phyloP scores from a whole-genome alignment of 768 basidiomycete species.

The Leccinum olivaceopallidum region DNA sequence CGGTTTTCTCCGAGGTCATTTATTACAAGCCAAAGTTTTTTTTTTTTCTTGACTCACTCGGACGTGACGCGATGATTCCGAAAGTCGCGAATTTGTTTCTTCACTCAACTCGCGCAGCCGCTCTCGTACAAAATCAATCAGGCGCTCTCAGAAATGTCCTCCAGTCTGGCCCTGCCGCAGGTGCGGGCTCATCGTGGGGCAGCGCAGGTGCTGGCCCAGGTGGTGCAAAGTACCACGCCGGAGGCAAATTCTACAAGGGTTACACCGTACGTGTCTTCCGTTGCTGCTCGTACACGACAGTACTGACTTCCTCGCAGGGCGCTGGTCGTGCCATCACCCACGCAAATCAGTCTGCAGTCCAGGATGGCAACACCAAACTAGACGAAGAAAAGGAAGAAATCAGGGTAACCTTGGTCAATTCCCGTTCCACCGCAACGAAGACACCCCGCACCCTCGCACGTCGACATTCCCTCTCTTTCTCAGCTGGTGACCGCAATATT shows the following conservation, averaged over 20 bases:
- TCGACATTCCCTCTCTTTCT: conserved; percentile 61
- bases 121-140: conserved; percentile 71
- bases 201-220: conserved; percentile 64
- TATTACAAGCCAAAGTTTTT: conserved; percentile 12
- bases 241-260: conserved; percentile 67
- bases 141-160: conserved; percentile 75
- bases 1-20: conserved; percentile 23
- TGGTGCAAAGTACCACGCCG: conserved; percentile 69
- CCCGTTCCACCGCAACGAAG: conserved; percentile 32
- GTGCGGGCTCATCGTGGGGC: conserved; percentile 51
- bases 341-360: conserved; percentile 58
- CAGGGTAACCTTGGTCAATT: conserved; percentile 31
- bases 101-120: conserved; percentile 73
- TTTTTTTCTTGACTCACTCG: conserved; percentile 3
- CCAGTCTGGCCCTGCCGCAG: conserved; percentile 51
- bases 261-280: conserved; percentile 53
- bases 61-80: conserved; percentile 62
- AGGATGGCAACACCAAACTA: conserved; percentile 48
- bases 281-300: neutral
- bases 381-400: conserved; percentile 63
- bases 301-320: conserved; percentile 42
- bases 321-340: conserved; percentile 73
- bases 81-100: conserved; percentile 81
- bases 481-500: conserved; percentile 36
- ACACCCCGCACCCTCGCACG: conserved; percentile 47